These are phyloP conservation scores for Exophiala phaeomuriformis DNA, from an alignment of 2,329 filamentous ascomycete genomes.

Conservation along the genomic window DNA sequence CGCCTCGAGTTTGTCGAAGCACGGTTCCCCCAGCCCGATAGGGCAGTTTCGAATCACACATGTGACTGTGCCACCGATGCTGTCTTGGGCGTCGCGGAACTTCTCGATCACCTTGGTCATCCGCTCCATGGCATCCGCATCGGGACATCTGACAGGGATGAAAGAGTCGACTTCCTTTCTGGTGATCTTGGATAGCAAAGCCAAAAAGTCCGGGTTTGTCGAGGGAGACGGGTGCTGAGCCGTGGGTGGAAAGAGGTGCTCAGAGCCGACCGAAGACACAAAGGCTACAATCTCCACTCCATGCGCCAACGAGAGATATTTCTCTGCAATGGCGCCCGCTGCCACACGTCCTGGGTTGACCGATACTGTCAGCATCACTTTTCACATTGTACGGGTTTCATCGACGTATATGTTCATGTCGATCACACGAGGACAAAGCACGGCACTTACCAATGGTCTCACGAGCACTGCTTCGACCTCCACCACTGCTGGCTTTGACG, in stretches of 20 bases:
- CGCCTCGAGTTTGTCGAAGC: conserved; percentile 93
- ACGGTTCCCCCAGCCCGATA: conserved; percentile 81
- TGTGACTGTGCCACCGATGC: conserved; percentile 89
- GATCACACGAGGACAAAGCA: no score
- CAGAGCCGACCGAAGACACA: conserved; percentile 73
- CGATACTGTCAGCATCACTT: not conserved
- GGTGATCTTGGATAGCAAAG: conserved; percentile 63
- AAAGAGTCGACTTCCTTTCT: conserved; percentile 72
- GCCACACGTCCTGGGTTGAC: conserved; percentile 62
- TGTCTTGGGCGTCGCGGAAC: conserved; percentile 72
- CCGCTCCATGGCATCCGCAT: conserved; percentile 53
- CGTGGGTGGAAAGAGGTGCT: conserved; percentile 56
- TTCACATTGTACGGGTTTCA: not conserved
- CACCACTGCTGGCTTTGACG: conserved; percentile 81
- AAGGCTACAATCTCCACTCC: conserved; percentile 89
- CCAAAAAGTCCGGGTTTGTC: conserved; percentile 71
- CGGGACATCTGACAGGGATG: conserved; percentile 81
- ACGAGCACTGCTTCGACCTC: conserved; percentile 82
- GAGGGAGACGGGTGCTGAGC: conserved; percentile 22
- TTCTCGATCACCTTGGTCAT: conserved; percentile 77
- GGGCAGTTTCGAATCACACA: conserved; percentile 86
- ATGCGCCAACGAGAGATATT: conserved; percentile 74
- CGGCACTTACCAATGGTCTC: conserved; percentile 70
- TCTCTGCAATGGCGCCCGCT: conserved; percentile 85
- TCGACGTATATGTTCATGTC: no score